A percentile compares a stretch with the other conserved stretches of the same genome.
Conservation (phyloP, 148 eudicot species). For the Chenopodium formosanum region DNA sequence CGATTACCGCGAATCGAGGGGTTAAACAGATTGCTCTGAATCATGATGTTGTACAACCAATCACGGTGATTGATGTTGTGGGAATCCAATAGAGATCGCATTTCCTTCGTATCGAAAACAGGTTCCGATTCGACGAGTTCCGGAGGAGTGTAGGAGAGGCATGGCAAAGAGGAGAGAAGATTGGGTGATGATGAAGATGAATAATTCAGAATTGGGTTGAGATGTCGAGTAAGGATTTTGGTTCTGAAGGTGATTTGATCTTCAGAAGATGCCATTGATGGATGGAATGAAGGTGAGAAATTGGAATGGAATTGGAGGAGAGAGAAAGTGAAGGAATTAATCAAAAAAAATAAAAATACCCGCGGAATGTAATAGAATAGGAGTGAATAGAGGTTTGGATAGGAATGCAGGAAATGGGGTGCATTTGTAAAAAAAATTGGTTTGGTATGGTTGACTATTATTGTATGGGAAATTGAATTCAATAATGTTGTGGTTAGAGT, state of each 20-base stretch:
- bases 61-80: constrained; percentile 72
- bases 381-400: no score
- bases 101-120: constrained; percentile 38
- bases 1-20: constrained; percentile 49
- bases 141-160: constrained; percentile 59
- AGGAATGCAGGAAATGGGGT: no score
- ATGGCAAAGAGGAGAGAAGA: constrained; percentile 33
- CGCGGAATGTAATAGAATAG: no score
- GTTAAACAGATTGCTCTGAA: constrained; percentile 53
- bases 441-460: no score
- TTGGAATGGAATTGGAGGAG: no score
- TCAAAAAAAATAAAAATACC: no score
- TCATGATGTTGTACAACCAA: constrained; percentile 59
- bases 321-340: no score
- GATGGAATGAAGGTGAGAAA: neutral
- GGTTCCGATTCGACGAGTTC: constrained; percentile 36
- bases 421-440: no score
- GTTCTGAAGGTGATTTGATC: constrained; percentile 1
- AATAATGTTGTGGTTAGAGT: no score
- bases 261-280: neutral
- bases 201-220: constrained; percentile 25
- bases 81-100: constrained; percentile 65
- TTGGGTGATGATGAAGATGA: neutral
- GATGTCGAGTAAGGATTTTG: constrained; percentile 49
- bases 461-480: no score